Conservation (phyloP, 148 eudicot species). For the Rhododendron williamsianum region DNA sequence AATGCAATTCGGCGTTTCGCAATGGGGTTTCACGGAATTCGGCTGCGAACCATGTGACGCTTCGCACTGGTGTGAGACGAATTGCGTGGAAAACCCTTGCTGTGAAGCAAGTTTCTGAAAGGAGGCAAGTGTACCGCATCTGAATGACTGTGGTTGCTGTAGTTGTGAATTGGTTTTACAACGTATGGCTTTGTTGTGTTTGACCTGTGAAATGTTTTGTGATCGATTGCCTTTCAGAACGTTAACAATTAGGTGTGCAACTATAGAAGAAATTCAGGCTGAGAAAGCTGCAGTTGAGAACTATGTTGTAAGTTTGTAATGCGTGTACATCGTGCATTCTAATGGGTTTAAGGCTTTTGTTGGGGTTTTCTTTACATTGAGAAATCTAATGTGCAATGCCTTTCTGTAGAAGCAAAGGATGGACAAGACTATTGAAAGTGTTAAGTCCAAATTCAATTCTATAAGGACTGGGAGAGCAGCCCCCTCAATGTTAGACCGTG, state of each 20-base stretch:
- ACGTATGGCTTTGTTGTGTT: neutral
- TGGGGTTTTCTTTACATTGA: neutral
- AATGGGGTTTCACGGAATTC: conserved; percentile 49
- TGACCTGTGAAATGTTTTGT: conserved; percentile 12
- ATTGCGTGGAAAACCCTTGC: conserved; percentile 29
- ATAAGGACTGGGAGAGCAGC: conserved; percentile 81
- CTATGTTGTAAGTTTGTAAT: conserved; percentile 53
- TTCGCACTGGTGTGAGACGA: conserved; percentile 32
- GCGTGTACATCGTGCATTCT: neutral
- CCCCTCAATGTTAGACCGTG: conserved; percentile 81
- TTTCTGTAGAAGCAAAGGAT: conserved; percentile 74
- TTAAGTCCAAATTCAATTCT: conserved; percentile 67
- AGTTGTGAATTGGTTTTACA: neutral
- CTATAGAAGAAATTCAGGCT: conserved; percentile 88
- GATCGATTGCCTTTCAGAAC: conserved; percentile 43
- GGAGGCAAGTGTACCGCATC: conserved; percentile 38
- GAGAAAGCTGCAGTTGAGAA: conserved; percentile 74
- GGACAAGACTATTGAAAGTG: conserved; percentile 86
- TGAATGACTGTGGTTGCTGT: neutral
- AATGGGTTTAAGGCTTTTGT: neutral
- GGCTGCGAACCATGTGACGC: conserved; percentile 47
- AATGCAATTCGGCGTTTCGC: conserved; percentile 21
- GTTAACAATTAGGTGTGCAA: conserved; percentile 60
- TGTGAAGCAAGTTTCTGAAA: conserved; percentile 27
- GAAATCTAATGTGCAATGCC: neutral